phyloP scores from a whole-genome alignment of 805 yeast species.

The Kluyveromyces siamensis region DNA sequence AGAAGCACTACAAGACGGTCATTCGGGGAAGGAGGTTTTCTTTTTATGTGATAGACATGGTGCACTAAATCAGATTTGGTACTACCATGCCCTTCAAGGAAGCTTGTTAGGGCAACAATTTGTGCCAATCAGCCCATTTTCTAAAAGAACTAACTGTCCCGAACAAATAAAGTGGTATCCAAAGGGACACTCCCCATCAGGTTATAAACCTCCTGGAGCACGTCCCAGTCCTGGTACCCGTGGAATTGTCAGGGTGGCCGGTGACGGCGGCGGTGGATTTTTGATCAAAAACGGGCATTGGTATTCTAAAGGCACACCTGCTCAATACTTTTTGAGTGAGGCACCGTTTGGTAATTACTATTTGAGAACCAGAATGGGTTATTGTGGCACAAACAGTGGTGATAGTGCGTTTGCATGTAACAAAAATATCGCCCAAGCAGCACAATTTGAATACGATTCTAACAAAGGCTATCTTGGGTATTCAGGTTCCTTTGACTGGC shows the following conservation, averaged over 20 bases:
- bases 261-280: slow-evolving; percentile 34
- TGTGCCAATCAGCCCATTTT: slow-evolving; percentile 49
- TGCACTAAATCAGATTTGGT: slow-evolving; percentile 52
- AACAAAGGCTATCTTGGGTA: slow-evolving; percentile 40
- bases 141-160: slow-evolving; percentile 53
- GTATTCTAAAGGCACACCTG: slow-evolving; percentile 78
- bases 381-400: slow-evolving; percentile 43
- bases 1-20: slow-evolving; percentile 40
- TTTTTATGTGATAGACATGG: slow-evolving; percentile 49
- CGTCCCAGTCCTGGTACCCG: slow-evolving; percentile 14
- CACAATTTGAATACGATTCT: slow-evolving; percentile 47
- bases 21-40: slow-evolving; percentile 45
- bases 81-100: slow-evolving; percentile 67
- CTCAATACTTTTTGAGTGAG: slow-evolving; percentile 51
- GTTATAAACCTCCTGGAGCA: slow-evolving; percentile 10
- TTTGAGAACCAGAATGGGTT: slow-evolving; percentile 62
- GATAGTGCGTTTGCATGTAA: slow-evolving; percentile 29
- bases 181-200: slow-evolving; percentile 36
- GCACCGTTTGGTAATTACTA: slow-evolving; percentile 68
- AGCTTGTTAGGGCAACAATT: slow-evolving; percentile 60
- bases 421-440: slow-evolving; percentile 27
- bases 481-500: slow-evolving; percentile 58
- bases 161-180: slow-evolving; percentile 59
- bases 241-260: slow-evolving; percentile 26
- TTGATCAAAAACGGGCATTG: slow-evolving; percentile 80